Evolutionary conservation across 2,329 filamentous ascomycete species (phyloP).

Genomic region (Golovinomyces cichoracearum): DNA sequence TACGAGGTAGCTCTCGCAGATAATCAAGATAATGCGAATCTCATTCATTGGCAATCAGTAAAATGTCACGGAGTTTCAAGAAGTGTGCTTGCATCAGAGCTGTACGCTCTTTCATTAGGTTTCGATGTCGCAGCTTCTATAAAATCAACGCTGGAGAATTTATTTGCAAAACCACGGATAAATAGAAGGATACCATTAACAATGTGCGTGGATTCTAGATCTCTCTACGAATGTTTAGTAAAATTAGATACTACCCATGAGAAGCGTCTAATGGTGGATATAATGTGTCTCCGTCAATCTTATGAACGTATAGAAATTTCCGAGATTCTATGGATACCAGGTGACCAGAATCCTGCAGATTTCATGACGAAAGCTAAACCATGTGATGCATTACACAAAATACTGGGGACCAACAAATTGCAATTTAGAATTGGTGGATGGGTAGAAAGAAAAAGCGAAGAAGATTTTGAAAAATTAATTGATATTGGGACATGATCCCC

Average conservation of each 20-base stretch:
- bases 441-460: neutral
- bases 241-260: neutral
- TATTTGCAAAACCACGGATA: neutral
- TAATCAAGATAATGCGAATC: neutral
- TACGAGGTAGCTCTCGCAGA: neutral
- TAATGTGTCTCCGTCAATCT: neutral
- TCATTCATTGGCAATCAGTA: neutral
- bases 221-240: neutral
- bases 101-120: neutral
- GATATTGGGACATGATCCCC: no score
- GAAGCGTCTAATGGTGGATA: neutral
- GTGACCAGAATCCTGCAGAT: neutral
- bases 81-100: slow-evolving; percentile 2
- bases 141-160: neutral
- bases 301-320: neutral
- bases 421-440: neutral
- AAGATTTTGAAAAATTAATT: no score
- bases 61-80: slow-evolving; percentile 3
- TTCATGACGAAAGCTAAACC: neutral
- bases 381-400: no score
- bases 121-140: slow-evolving; percentile 2
- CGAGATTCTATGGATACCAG: neutral
- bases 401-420: neutral
- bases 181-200: neutral
- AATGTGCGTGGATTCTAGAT: neutral